These are phyloP conservation scores for Allium fistulosum DNA, from an alignment of 106 monocot species.

Conservation along the genomic window DNA sequence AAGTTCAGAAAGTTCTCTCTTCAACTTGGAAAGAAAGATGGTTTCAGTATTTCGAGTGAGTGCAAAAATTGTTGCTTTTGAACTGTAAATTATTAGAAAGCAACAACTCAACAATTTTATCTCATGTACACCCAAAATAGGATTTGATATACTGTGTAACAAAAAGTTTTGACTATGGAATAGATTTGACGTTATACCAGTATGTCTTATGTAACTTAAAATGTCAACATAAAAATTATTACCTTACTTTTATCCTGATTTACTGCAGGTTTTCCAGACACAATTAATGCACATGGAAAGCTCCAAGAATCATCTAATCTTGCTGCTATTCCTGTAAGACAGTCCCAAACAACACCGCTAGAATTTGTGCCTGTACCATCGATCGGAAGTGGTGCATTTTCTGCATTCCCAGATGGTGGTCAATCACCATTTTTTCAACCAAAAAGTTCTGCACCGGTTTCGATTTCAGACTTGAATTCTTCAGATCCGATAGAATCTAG, in stretches of 20 bases:
- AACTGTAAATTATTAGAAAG: too few relatives aligned
- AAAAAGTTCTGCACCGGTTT: conserved; percentile 1
- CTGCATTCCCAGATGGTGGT: conserved; percentile 30
- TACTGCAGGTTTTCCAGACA: conserved; percentile 17
- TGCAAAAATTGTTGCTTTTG: neutral
- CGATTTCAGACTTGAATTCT: conserved; percentile 2
- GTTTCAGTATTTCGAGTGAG: conserved; percentile 18
- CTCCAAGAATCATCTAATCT: conserved; percentile 56
- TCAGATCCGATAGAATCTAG: conserved; percentile 1
- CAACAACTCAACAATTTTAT: too few relatives aligned
- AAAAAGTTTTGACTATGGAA: too few relatives aligned
- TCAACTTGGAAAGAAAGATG: conserved; percentile 12
- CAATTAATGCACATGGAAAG: conserved; percentile 29
- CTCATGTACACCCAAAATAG: too few relatives aligned
- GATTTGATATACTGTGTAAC: too few relatives aligned
- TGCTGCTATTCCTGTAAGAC: conserved; percentile 32
- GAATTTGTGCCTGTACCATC: conserved; percentile 32
- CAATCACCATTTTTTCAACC: conserved; percentile 3
- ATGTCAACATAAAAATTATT: too few relatives aligned
- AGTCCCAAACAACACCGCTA: neutral
- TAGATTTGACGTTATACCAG: too few relatives aligned
- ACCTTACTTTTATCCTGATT: neutral
- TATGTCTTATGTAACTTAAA: too few relatives aligned
- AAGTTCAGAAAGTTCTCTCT: conserved; percentile 14
- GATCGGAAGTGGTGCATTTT: conserved; percentile 75